Evolutionary conservation across 2,329 filamentous ascomycete species (phyloP).

Genomic region (Talaromyces sp.): DNA sequence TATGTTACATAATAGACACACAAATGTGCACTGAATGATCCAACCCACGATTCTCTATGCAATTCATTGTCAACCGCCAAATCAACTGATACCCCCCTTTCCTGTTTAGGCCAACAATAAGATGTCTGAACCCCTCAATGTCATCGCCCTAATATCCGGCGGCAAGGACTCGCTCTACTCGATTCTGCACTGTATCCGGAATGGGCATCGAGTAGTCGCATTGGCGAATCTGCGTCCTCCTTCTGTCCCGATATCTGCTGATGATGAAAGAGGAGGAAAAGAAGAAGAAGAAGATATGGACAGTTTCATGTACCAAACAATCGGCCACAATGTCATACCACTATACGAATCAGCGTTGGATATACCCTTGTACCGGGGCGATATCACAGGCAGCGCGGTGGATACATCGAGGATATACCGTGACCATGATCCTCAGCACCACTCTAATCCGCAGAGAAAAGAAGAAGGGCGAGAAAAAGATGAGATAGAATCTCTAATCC

Average conservation of each 20-base stretch:
- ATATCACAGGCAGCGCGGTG: slow-evolving; percentile 67
- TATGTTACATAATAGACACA: neutral
- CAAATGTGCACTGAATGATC: neutral
- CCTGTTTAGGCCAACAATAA: slow-evolving; percentile 23
- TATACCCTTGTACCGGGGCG: slow-evolving; percentile 75
- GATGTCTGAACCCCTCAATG: slow-evolving; percentile 48
- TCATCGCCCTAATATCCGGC: slow-evolving; percentile 89
- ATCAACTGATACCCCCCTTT: neutral
- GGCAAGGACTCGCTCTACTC: slow-evolving; percentile 97
- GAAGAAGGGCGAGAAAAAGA: neutral
- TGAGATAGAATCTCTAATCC: slow-evolving; percentile 72
- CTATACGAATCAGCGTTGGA: slow-evolving; percentile 74
- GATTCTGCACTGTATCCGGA: slow-evolving; percentile 78
- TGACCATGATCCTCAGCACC: slow-evolving; percentile 10
- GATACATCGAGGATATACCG: slow-evolving; percentile 68
- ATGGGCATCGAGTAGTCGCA: slow-evolving; percentile 80
- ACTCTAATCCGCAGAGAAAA: slow-evolving; percentile 15
- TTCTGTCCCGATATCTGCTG: neutral
- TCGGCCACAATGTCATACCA: slow-evolving; percentile 81
- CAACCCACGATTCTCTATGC: neutral
- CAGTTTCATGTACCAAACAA: slow-evolving; percentile 99
- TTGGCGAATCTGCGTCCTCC: slow-evolving; percentile 80
- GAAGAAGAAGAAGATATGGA: slow-evolving; percentile 55
- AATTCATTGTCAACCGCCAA: neutral
- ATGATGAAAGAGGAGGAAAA: neutral